Evolutionary conservation across 768 basidiomycete genomes (phyloP), one percentile per base, ranked within the genome.

Genomic region (Glaciozyma antarctica): DNA sequence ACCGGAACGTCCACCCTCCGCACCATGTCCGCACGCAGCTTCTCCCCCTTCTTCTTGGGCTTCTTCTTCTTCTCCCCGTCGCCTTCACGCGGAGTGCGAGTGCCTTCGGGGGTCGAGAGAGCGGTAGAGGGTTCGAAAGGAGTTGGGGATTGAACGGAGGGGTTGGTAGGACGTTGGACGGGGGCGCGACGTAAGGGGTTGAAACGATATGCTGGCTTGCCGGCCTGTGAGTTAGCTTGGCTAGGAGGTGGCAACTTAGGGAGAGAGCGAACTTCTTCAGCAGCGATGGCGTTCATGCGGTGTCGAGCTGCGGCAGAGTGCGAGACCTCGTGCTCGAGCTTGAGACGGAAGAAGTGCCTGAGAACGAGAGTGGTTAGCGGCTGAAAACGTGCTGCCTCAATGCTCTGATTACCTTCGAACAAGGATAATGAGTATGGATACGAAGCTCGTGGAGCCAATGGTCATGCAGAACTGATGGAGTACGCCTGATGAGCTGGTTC

Each of bases 361-460:
- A 4, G 13, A n/a, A 5, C 9, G 26, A 1, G 24, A 15, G 13
- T 4, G n/a, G 26, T 49, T 2, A 49, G 48, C 21, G 10, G 26
- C 21, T 51, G 26, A 5, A 12, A 26, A 12, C 38, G 38, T 2
- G 38, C 38, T 21, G n/a, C 49, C n/a, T n/a, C 21, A 12, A 24
- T 2, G 45, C 19, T 12, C 26, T 49, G 71, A 81, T 67, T 57
- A 88, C 87, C 83, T 84, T 63, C 90, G 81, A 63, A 85, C 81
- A 64, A 85, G 82, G 32, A 94, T 88, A 76, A 88, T 87, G 64
- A 90, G 79, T 86, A 89, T 90, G 0, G 88, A 89, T 12, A 91
- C 82, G 21, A 85, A 73, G 49, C 90, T 83, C 85, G 90, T 60
- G 24, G 57, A 68, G 5, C 60, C 66, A 17, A 65, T 47, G 2